These are phyloP conservation scores for Chimonanthus praecox DNA, from an alignment of 164 flowering plant genomes.

Conservation along the genomic window DNA sequence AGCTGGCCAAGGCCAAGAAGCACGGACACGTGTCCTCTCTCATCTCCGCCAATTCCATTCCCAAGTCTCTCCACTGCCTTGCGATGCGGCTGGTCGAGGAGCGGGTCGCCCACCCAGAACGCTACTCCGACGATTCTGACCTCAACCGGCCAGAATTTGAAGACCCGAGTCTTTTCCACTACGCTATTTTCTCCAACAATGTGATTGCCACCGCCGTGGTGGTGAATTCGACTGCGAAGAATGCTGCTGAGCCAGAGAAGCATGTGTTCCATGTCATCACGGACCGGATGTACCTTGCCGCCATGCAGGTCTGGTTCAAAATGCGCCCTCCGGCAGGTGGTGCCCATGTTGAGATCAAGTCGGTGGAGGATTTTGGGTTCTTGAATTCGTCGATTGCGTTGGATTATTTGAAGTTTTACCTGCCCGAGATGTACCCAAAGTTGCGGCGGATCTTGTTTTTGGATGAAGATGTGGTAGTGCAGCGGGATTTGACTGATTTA, in stretches of 20 bases:
- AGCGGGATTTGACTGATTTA: slow-evolving; percentile 72
- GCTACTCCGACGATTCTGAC: slow-evolving; percentile 43
- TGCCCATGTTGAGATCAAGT: slow-evolving; percentile 78
- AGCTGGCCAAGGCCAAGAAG: slow-evolving; percentile 78
- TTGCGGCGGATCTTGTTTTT: slow-evolving; percentile 63
- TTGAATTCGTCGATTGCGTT: slow-evolving; percentile 57
- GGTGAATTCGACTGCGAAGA: slow-evolving; percentile 78
- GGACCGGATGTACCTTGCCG: slow-evolving; percentile 75
- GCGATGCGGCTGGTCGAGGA: slow-evolving; percentile 88
- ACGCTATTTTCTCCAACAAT: slow-evolving; percentile 84
- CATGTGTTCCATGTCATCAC: slow-evolving; percentile 92
- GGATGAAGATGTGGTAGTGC: slow-evolving; percentile 97
- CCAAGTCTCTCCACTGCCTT: slow-evolving; percentile 89
- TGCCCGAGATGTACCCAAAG: slow-evolving; percentile 88
- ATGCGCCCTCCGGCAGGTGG: slow-evolving; percentile 69
- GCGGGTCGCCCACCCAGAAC: slow-evolving; percentile 71
- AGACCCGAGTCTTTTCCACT: slow-evolving; percentile 76
- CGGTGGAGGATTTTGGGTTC: slow-evolving; percentile 62
- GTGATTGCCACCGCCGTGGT: slow-evolving; percentile 93
- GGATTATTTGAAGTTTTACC: slow-evolving; percentile 73
- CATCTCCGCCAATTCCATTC: slow-evolving; percentile 75
- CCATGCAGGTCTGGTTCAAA: slow-evolving; percentile 93
- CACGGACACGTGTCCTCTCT: slow-evolving; percentile 69
- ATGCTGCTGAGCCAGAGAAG: slow-evolving; percentile 76
- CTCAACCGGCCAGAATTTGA: slow-evolving; percentile 48